Conservation (phyloP, 2,329 filamentous ascomycete species). For the Alternaria sp. region DNA sequence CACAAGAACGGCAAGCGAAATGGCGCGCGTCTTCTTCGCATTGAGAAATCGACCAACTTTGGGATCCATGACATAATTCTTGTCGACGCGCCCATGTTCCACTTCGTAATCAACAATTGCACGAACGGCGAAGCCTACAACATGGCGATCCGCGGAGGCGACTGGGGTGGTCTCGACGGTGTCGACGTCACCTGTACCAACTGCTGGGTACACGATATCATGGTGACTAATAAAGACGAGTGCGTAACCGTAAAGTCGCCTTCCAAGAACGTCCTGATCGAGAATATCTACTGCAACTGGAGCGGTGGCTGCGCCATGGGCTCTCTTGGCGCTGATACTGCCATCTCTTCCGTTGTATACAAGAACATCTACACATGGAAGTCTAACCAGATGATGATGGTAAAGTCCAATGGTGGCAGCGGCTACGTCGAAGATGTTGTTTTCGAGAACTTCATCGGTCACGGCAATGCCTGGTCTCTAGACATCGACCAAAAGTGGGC, state of each 20-base stretch:
- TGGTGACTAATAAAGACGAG: constrained; percentile 68
- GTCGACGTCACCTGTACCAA: constrained; percentile 63
- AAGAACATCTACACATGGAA: constrained; percentile 64
- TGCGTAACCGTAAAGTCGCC: constrained; percentile 62
- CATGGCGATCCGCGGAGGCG: constrained; percentile 60
- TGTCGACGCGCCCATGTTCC: constrained; percentile 59
- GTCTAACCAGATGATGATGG: constrained; percentile 69
- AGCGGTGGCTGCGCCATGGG: constrained; percentile 66
- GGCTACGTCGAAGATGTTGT: constrained; percentile 59
- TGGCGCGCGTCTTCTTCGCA: constrained; percentile 55
- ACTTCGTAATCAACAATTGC: constrained; percentile 59
- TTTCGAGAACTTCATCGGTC: constrained; percentile 66
- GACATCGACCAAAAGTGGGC: constrained; percentile 63
- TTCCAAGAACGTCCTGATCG: constrained; percentile 62
- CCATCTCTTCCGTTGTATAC: constrained; percentile 62
- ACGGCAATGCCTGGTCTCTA: constrained; percentile 64
- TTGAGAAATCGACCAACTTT: constrained; percentile 55
- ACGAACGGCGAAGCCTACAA: constrained; percentile 62
- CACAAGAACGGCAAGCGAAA: constrained; percentile 50
- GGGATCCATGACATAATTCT: constrained; percentile 58
- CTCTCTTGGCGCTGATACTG: constrained; percentile 57
- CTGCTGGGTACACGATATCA: constrained; percentile 65
- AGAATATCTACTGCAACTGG: constrained; percentile 68
- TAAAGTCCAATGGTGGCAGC: constrained; percentile 65
- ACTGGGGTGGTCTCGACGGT: constrained; percentile 62